Evolutionary conservation across 1,284 basidiomycete genomes (phyloP).

Genomic region (Ustilago cynodontis): DNA sequence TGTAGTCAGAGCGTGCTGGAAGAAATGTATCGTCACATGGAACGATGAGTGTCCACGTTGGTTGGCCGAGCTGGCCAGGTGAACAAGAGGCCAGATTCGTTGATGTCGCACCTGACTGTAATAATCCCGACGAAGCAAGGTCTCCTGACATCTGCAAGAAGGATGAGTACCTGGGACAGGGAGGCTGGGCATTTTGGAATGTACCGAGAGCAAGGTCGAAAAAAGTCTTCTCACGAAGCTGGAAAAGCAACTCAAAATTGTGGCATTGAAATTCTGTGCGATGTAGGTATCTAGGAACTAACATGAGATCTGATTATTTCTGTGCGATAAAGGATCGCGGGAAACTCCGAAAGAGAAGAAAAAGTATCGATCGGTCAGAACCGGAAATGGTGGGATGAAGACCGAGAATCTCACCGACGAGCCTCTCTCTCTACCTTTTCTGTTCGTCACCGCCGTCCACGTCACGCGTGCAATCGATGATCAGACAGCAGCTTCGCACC

Average conservation of each 20-base stretch:
- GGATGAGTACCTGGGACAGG: not conserved
- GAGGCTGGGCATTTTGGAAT: not conserved
- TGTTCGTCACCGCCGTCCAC: no score
- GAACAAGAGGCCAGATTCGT: not conserved
- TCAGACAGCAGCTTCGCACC: not conserved
- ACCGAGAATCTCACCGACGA: slow-evolving; percentile 4
- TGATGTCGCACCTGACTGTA: no score
- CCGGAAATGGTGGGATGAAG: slow-evolving; percentile 26
- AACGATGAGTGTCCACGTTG: not conserved
- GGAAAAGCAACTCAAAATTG: not conserved
- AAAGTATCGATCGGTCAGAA: slow-evolving; percentile 51
- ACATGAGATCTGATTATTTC: not conserved
- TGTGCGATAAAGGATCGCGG: not conserved
- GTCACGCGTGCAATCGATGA: not conserved
- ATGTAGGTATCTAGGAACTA: not conserved
- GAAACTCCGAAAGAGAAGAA: not conserved
- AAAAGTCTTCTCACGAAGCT: not conserved
- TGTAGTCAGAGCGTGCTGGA: not conserved
- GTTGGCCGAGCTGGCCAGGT: slow-evolving; percentile 9
- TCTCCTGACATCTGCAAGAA: slow-evolving; percentile 2
- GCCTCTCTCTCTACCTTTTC: not conserved
- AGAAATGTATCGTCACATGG: slow-evolving; percentile 10
- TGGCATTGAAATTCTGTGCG: not conserved
- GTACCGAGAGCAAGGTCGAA: not conserved
- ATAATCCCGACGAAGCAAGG: not conserved